Evolutionary conservation across 129 eudicot genomes (phyloP).

Genomic region (Flaveria bidentis): DNA sequence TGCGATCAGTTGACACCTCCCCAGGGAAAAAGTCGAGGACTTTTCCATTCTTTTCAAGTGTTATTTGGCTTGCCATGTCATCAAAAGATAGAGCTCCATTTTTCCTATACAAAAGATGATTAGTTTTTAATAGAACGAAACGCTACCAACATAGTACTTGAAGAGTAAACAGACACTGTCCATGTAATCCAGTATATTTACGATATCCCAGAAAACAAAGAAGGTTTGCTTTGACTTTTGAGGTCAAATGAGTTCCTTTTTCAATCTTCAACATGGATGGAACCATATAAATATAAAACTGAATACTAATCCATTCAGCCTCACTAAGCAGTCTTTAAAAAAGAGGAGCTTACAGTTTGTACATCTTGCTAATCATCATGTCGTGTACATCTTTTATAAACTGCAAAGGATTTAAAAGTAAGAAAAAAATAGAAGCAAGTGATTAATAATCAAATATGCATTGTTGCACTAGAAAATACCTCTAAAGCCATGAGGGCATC

Average conservation of each 20-base stretch:
- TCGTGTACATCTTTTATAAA: conserved; percentile 83
- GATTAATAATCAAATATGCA: conserved; percentile 16
- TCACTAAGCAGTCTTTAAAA: neutral
- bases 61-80: conserved; percentile 52
- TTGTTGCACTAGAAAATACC: conserved; percentile 41
- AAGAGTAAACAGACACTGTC: neutral
- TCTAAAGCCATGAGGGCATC: conserved; percentile 92
- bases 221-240: conserved; percentile 9
- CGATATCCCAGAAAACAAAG: neutral
- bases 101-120: conserved; percentile 49
- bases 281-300: neutral
- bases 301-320: neutral
- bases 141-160: neutral
- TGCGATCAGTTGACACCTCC: conserved; percentile 76
- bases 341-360: conserved; percentile 64
- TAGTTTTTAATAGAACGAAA: neutral
- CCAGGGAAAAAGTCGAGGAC: conserved; percentile 71
- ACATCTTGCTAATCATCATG: conserved; percentile 92
- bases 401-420: conserved; percentile 48
- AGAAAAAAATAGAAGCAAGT: conserved; percentile 6
- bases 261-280: neutral
- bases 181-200: too few species aligned
- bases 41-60: conserved; percentile 91
- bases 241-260: neutral
- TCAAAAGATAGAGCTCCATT: conserved; percentile 46